Conservation (phyloP, 1,284 basidiomycete genomes). For the Tylopilus orsonianus region DNA sequence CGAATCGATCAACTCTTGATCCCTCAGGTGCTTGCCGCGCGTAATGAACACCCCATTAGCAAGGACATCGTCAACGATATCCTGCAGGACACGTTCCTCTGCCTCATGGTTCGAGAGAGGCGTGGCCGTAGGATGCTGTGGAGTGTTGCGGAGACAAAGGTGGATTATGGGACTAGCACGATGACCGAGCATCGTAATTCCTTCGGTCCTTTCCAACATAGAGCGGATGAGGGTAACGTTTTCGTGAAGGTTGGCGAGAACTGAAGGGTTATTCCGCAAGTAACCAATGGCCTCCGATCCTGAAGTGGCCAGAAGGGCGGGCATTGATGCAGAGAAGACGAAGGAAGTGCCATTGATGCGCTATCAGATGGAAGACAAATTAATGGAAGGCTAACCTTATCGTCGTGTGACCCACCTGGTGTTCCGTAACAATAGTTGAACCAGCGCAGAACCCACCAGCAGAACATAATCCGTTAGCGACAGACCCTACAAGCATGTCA, state of each 20-base stretch:
- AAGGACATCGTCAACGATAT: slow-evolving; percentile 83
- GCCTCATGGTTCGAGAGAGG: slow-evolving; percentile 49
- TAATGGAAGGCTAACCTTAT: not conserved
- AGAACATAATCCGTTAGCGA: slow-evolving; percentile 83
- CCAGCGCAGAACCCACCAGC: slow-evolving; percentile 97
- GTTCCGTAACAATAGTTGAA: slow-evolving; percentile 78
- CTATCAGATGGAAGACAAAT: slow-evolving; percentile 38
- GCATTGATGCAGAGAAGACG: slow-evolving; percentile 96
- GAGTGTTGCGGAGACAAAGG: slow-evolving; percentile 61
- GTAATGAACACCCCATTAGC: slow-evolving; percentile 81
- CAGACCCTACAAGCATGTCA: slow-evolving; percentile 84
- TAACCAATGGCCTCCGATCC: slow-evolving; percentile 84
- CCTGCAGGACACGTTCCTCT: slow-evolving; percentile 82
- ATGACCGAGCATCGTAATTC: slow-evolving; percentile 84
- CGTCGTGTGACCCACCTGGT: slow-evolving; percentile 60
- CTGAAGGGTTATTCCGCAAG: slow-evolving; percentile 71
- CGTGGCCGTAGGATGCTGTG: slow-evolving; percentile 25
- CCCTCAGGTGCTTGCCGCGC: slow-evolving; percentile 75
- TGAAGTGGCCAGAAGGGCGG: slow-evolving; percentile 85
- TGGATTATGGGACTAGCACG: slow-evolving; percentile 87
- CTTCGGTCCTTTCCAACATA: slow-evolving; percentile 78
- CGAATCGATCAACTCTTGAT: slow-evolving; percentile 81
- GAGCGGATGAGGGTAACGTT: slow-evolving; percentile 77
- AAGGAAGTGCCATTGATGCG: slow-evolving; percentile 97
- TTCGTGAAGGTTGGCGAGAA: slow-evolving; percentile 75